Percentiles rank a stretch among this genome's conserved stretches.
phyloP scores from a whole-genome alignment of 208 protist genomes.

The Acanthamoeba sp. region DNA sequence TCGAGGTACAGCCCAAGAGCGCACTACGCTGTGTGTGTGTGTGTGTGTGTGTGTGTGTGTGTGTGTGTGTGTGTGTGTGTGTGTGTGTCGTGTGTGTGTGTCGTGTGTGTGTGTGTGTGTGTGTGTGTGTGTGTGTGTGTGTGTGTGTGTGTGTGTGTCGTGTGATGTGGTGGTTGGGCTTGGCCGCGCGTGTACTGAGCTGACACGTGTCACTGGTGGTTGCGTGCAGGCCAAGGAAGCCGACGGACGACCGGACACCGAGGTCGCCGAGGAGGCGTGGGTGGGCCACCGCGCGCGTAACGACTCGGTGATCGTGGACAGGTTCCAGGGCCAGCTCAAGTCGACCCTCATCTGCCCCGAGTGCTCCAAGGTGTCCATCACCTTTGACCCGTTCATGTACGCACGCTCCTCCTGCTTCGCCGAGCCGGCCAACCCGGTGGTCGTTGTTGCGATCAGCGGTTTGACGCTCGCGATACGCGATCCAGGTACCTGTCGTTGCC shows the following conservation, averaged over 20 bases:
- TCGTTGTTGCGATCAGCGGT: too few relatives aligned
- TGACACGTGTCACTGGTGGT: constrained; percentile 41
- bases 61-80: too few relatives aligned
- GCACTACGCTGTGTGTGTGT: neutral
- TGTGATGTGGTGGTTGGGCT: too few relatives aligned
- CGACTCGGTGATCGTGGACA: constrained; percentile 92
- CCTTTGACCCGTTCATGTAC: constrained; percentile 87
- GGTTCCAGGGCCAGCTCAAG: constrained; percentile 83
- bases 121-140: too few relatives aligned
- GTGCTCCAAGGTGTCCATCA: constrained; percentile 80
- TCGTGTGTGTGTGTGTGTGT: too few relatives aligned
- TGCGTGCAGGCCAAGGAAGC: constrained; percentile 90
- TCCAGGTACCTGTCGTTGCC: constrained; percentile 45
- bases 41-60: too few relatives aligned
- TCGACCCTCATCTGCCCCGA: constrained; percentile 82
- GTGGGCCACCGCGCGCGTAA: constrained; percentile 91
- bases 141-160: too few relatives aligned
- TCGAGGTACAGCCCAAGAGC: constrained; percentile 39
- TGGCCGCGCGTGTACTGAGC: too few relatives aligned
- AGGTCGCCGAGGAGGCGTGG: constrained; percentile 91
- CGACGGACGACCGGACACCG: constrained; percentile 86
- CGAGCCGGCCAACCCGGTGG: too few relatives aligned
- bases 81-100: neutral
- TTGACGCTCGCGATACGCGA: neutral
- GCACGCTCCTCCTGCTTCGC: constrained; percentile 57